Evolutionary conservation across 192 early-diverging fungal species (phyloP).

Genomic region (Backusella morwellensis): DNA sequence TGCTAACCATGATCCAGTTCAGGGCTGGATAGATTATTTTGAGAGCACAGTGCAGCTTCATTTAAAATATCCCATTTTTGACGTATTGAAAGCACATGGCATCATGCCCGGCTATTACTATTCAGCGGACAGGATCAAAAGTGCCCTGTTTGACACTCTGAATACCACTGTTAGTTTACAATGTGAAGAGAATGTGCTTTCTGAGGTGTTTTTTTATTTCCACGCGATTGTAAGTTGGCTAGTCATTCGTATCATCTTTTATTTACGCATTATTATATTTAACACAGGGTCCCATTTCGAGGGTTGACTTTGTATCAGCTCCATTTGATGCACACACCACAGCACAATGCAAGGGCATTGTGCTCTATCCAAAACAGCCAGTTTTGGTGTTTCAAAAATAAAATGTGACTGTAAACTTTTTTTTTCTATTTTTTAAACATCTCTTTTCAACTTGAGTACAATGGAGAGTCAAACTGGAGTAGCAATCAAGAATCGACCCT

Average conservation of each 20-base stretch:
- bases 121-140: not conserved
- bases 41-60: not conserved
- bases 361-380: not conserved
- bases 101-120: not conserved
- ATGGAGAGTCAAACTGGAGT: not conserved
- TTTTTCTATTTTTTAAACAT: not conserved
- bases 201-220: not conserved
- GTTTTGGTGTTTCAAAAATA: not conserved
- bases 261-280: not conserved
- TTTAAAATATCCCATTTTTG: not conserved
- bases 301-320: not conserved
- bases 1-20: not conserved
- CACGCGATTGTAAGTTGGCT: not conserved
- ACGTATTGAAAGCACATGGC: not conserved
- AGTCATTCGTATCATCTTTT: too few species aligned
- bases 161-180: not conserved
- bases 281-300: not conserved
- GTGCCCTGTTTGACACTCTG: not conserved
- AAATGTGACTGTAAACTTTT: not conserved
- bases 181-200: not conserved
- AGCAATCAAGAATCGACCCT: not conserved
- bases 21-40: not conserved
- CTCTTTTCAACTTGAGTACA: not conserved
- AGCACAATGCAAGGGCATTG: not conserved
- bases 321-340: not conserved